Percentiles rank a stretch among this genome's conserved stretches.
Conservation (phyloP, 805 yeast species). For the Schizosaccharomyces cryophilus region DNA sequence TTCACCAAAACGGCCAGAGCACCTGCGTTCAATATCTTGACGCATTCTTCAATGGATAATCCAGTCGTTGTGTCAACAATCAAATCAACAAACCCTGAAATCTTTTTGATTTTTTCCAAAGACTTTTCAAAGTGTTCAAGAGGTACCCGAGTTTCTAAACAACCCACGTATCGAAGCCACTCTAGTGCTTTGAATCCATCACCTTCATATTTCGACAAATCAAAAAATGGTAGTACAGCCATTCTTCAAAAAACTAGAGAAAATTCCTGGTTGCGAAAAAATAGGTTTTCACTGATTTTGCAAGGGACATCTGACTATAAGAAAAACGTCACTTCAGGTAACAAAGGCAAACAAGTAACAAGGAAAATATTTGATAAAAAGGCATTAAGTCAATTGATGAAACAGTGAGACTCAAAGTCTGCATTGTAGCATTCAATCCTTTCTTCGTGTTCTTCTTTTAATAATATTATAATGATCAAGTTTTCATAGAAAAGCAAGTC, state of each 20-base stretch:
- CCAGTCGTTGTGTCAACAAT: background rate
- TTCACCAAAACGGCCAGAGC: background rate
- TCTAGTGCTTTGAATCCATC: background rate
- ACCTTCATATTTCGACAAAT: background rate
- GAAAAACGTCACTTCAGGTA: background rate
- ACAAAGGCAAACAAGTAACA: background rate
- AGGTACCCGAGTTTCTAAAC: background rate
- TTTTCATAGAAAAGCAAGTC: no score
- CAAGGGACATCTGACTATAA: background rate
- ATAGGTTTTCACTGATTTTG: no score
- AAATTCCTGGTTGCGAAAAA: background rate
- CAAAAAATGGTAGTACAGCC: background rate
- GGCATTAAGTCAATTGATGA: no score
- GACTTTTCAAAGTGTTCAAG: background rate
- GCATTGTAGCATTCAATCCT: no score
- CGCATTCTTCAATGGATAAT: background rate
- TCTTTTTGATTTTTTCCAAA: background rate
- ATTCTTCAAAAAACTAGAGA: background rate
- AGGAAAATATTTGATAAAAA: background rate
- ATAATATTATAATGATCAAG: no score
- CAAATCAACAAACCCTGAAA: background rate
- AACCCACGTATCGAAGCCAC: background rate
- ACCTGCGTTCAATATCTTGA: background rate
- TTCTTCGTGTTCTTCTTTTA: no score
- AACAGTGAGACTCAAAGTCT: no score